Evolutionary conservation across 164 flowering plant species (phyloP).

Genomic region (Vitis rotundifolia): DNA sequence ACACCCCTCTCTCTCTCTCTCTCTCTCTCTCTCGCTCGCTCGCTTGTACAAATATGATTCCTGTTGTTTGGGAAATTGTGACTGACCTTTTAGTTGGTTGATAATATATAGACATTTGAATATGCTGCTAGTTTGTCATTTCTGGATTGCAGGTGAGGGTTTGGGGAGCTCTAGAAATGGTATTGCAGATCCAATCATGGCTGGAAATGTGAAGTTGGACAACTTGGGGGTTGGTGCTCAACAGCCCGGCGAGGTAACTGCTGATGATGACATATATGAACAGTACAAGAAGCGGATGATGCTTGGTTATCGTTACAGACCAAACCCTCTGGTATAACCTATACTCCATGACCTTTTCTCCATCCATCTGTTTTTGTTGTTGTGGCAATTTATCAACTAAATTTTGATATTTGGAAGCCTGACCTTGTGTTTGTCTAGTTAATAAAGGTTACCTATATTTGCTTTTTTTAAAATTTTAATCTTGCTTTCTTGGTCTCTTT

Average conservation of each 20-base stretch:
- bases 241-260: constrained; percentile 79
- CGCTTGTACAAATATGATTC: too few relatives aligned
- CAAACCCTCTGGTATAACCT: constrained; percentile 83
- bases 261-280: constrained; percentile 97
- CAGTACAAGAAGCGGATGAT: constrained; percentile 99
- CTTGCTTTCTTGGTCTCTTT: neutral
- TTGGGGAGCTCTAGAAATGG: constrained; percentile 89
- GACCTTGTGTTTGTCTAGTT: too few relatives aligned
- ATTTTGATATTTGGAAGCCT: neutral
- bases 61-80: neutral
- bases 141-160: constrained; percentile 78
- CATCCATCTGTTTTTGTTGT: neutral
- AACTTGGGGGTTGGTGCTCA: constrained; percentile 93
- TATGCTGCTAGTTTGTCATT: neutral
- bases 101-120: too few relatives aligned
- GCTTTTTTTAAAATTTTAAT: neutral
- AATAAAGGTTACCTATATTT: neutral
- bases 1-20: constrained; percentile 4
- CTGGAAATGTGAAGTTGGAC: constrained; percentile 79
- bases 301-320: constrained; percentile 93
- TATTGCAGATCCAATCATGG: constrained; percentile 83
- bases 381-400: neutral
- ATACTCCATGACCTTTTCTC: neutral
- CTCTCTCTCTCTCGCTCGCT: neutral
- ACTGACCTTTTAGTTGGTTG: neutral